Conservation (phyloP, 129 eudicot genomes). For the Dittrichia graveolens region DNA sequence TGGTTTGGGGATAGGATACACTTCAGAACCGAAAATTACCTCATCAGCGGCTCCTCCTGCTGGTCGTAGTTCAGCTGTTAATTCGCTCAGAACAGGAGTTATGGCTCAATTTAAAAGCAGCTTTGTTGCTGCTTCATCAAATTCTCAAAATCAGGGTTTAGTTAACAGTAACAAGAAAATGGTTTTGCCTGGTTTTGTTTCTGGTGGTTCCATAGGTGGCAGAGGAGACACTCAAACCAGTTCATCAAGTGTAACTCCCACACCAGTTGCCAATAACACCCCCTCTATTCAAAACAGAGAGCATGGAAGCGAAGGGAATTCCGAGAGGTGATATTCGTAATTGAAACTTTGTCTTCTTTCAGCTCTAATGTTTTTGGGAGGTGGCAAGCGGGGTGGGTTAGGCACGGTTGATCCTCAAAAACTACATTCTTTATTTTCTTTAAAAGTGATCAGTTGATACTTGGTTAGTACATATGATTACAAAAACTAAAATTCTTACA, state of each 20-base stretch:
- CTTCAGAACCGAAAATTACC: slow-evolving; percentile 46
- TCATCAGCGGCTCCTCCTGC: slow-evolving; percentile 41
- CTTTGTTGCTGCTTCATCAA: slow-evolving; percentile 90
- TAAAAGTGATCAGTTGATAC: neutral
- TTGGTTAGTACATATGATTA: neutral
- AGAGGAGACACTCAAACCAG: slow-evolving; percentile 45
- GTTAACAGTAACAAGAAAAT: slow-evolving; percentile 46
- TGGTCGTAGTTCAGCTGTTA: slow-evolving; percentile 67
- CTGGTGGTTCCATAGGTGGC: slow-evolving; percentile 93
- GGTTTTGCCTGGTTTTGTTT: slow-evolving; percentile 84
- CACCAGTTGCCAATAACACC: slow-evolving; percentile 33
- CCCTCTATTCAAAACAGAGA: slow-evolving; percentile 37
- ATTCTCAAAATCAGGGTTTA: slow-evolving; percentile 51
- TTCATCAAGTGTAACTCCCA: slow-evolving; percentile 39
- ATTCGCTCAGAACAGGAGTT: slow-evolving; percentile 79
- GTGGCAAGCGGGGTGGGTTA: neutral
- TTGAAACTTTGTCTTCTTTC: neutral
- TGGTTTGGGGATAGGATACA: slow-evolving; percentile 96
- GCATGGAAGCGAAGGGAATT: slow-evolving; percentile 43
- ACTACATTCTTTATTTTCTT: neutral
- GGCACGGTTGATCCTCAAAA: neutral
- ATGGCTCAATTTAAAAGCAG: slow-evolving; percentile 85
- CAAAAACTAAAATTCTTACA: neutral
- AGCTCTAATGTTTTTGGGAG: slow-evolving; percentile 1
- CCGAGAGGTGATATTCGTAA: slow-evolving; percentile 56